These are phyloP conservation scores for Schizonepeta tenuifolia DNA, from an alignment of 257 asterid genomes.

Conservation along the genomic window DNA sequence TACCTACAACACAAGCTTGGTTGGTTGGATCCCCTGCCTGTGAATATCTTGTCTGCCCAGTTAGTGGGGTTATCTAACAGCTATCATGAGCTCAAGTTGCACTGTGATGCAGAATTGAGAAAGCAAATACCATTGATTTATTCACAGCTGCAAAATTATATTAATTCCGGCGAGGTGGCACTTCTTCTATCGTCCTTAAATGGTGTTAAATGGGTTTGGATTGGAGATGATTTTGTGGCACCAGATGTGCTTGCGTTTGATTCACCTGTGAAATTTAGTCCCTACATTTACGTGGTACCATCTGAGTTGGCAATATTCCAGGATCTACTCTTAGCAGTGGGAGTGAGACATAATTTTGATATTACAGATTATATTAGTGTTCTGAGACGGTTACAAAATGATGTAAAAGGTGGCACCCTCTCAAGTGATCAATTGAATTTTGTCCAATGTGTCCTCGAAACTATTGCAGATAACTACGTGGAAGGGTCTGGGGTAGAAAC, in stretches of 20 bases:
- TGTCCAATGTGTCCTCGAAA: slow-evolving; percentile 82
- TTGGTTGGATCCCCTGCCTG: slow-evolving; percentile 67
- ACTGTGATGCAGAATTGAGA: slow-evolving; percentile 61
- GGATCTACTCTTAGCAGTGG: slow-evolving; percentile 89
- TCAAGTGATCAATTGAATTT: slow-evolving; percentile 82
- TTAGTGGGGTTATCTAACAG: slow-evolving; percentile 68
- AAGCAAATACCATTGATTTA: slow-evolving; percentile 70
- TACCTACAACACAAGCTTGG: slow-evolving; percentile 72
- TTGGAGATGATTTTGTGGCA: slow-evolving; percentile 92
- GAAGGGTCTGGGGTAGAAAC: slow-evolving; percentile 55
- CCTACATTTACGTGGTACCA: slow-evolving; percentile 94
- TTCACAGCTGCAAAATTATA: slow-evolving; percentile 71
- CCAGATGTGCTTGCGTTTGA: slow-evolving; percentile 89
- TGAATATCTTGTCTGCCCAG: slow-evolving; percentile 64
- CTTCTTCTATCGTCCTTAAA: slow-evolving; percentile 58
- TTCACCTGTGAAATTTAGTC: slow-evolving; percentile 93
- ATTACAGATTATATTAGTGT: slow-evolving; percentile 70
- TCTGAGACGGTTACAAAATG: slow-evolving; percentile 66
- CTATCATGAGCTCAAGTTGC: slow-evolving; percentile 52
- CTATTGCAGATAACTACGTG: slow-evolving; percentile 64
- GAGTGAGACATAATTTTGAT: slow-evolving; percentile 79
- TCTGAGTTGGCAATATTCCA: slow-evolving; percentile 79
- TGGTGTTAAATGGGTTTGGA: slow-evolving; percentile 90
- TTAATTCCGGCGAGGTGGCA: slow-evolving; percentile 52
- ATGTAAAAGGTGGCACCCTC: slow-evolving; percentile 63